These are phyloP conservation scores for Kwoniella mangroviensis DNA, from an alignment of 768 basidiomycete species.

Conservation along the genomic window DNA sequence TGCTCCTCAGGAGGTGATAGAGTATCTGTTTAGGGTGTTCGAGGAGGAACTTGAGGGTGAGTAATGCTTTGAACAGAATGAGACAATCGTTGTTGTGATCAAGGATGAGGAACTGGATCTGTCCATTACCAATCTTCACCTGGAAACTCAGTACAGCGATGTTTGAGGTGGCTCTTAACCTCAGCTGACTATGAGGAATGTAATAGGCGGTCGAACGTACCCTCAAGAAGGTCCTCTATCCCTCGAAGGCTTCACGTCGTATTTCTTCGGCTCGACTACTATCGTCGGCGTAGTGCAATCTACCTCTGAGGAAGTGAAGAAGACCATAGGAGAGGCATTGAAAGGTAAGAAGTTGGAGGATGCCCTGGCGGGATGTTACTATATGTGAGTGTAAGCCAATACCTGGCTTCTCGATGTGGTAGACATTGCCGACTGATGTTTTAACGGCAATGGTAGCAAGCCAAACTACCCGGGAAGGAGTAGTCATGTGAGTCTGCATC, in stretches of 20 bases:
- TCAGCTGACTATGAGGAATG: too few relatives aligned
- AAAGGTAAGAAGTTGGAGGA: constrained; percentile 54
- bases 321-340: constrained; percentile 44
- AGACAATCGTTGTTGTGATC: neutral
- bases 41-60: constrained; percentile 70
- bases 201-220: constrained; percentile 70
- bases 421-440: too few relatives aligned
- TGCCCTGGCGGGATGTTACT: constrained; percentile 66
- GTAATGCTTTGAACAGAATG: constrained; percentile 12
- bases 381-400: constrained; percentile 55
- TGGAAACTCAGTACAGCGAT: too few relatives aligned
- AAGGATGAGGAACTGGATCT: neutral
- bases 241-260: constrained; percentile 68
- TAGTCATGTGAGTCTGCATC: constrained; percentile 75
- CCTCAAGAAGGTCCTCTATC: constrained; percentile 71
- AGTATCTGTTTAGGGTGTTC: constrained; percentile 69
- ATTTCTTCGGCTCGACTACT: constrained; percentile 78
- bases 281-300: constrained; percentile 66
- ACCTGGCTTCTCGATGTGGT: too few relatives aligned
- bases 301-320: constrained; percentile 21
- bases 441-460: constrained; percentile 37
- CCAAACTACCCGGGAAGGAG: constrained; percentile 85
- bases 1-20: constrained; percentile 64
- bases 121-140: too few relatives aligned
- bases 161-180: neutral